Conservation (phyloP, 345 rosid species). For the Physaria fendleri region DNA sequence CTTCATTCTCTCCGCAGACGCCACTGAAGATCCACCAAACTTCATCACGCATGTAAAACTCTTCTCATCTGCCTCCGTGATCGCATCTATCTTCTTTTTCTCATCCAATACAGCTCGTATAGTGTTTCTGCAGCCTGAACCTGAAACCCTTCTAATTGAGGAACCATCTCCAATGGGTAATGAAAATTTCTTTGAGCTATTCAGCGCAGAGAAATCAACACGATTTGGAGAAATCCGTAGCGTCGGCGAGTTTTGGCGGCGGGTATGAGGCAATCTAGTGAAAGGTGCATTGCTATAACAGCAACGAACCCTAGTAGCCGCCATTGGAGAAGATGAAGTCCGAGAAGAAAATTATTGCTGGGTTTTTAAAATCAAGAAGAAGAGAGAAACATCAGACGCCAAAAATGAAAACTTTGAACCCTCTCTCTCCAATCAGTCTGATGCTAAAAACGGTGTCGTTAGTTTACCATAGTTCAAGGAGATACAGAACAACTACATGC, state of each 20-base stretch:
- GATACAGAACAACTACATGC: too few relatives aligned
- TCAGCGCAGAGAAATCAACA: constrained; percentile 11
- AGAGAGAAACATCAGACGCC: constrained; percentile 16
- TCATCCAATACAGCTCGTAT: constrained; percentile 27
- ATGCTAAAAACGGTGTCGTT: constrained; percentile 14
- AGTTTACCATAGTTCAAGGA: too few relatives aligned
- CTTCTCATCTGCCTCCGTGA: constrained; percentile 28
- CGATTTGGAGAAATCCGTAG: constrained; percentile 20
- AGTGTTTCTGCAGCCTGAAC: background rate
- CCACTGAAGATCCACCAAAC: constrained; percentile 93
- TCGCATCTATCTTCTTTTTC: constrained; percentile 24
- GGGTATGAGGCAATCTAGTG: constrained; percentile 13
- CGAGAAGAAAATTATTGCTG: constrained; percentile 3
- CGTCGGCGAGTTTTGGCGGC: constrained; percentile 24
- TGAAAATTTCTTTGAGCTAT: background rate
- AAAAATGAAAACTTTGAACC: constrained; percentile 15
- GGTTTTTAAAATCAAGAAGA: background rate
- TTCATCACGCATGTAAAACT: constrained; percentile 80
- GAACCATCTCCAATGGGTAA: constrained; percentile 28
- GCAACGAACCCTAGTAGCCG: constrained; percentile 32
- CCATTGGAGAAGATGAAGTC: constrained; percentile 23
- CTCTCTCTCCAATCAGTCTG: background rate
- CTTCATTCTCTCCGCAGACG: constrained; percentile 75
- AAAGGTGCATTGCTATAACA: constrained; percentile 17
- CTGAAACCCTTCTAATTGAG: constrained; percentile 7